Percentiles rank a stretch among this genome's conserved stretches.
Conservation (phyloP, 371 early-diverging fungal genomes). For the Entomophthora muscae region DNA sequence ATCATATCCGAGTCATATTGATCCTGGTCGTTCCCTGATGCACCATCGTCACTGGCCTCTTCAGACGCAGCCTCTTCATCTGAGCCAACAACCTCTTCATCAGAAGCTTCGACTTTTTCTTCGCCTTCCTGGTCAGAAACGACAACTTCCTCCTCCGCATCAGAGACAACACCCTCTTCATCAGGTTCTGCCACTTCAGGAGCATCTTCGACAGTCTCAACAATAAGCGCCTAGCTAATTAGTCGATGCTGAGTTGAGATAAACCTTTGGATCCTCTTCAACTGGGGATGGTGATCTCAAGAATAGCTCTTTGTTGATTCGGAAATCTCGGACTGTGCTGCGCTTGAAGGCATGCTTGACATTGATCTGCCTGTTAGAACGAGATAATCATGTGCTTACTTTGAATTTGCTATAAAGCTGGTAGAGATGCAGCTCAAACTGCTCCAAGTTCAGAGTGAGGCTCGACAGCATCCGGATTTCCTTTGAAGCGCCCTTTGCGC, state of each 20-base stretch:
- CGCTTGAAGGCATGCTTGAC: conserved; percentile 5
- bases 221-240: not conserved
- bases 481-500: not conserved
- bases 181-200: not conserved
- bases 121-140: not conserved
- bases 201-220: not conserved
- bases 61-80: no score
- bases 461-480: conserved; percentile 7
- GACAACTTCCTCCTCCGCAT: not conserved
- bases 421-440: conserved; percentile 5
- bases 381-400: not conserved
- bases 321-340: not conserved
- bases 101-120: not conserved
- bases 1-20: not conserved
- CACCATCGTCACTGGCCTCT: not conserved
- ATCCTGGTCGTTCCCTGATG: not conserved
- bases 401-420: conserved; percentile 1
- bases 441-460: conserved; percentile 5
- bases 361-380: not conserved
- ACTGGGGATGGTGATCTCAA: not conserved
- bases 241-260: not conserved
- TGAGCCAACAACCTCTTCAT: no score
- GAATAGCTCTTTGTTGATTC: conserved; percentile 2
- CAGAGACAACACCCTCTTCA: not conserved
- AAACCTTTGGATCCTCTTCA: not conserved